Conservation (phyloP, 148 eudicot species). For the Arctostaphylos glauca region DNA sequence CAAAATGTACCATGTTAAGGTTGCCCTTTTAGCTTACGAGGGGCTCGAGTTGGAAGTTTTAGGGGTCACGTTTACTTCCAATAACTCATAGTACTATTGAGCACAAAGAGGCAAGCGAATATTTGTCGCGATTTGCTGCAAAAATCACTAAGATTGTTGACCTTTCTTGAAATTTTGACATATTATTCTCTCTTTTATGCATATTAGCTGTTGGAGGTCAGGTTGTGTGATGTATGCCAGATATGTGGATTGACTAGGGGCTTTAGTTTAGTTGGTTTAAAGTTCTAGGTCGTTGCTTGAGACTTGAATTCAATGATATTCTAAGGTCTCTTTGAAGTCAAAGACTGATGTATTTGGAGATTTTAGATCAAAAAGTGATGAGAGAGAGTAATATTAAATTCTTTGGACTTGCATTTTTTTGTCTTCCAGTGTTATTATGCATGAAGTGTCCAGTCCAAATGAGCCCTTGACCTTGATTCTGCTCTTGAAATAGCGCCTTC, state of each 20-base stretch:
- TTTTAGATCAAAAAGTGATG: no score
- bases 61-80: constrained; percentile 92
- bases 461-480: constrained; percentile 94
- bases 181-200: not conserved
- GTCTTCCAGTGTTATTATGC: constrained; percentile 15
- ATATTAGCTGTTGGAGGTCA: constrained; percentile 71
- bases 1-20: constrained; percentile 97
- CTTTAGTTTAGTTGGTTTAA: no score
- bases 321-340: not conserved
- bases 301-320: no score
- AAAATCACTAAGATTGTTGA: not conserved
- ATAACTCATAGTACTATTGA: constrained; percentile 87
- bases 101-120: constrained; percentile 77
- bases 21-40: constrained; percentile 77
- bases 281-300: no score
- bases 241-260: no score
- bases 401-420: constrained; percentile 8
- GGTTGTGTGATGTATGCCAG: no score
- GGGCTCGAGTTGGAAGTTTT: constrained; percentile 66
- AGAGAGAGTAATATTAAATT: no score
- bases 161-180: not conserved
- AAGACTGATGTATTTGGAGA: no score
- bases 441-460: constrained; percentile 93
- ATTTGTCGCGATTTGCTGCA: not conserved
- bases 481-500: constrained; percentile 81